phyloP scores from a whole-genome alignment of 768 basidiomycete genomes.

The Mycena alexandri region DNA sequence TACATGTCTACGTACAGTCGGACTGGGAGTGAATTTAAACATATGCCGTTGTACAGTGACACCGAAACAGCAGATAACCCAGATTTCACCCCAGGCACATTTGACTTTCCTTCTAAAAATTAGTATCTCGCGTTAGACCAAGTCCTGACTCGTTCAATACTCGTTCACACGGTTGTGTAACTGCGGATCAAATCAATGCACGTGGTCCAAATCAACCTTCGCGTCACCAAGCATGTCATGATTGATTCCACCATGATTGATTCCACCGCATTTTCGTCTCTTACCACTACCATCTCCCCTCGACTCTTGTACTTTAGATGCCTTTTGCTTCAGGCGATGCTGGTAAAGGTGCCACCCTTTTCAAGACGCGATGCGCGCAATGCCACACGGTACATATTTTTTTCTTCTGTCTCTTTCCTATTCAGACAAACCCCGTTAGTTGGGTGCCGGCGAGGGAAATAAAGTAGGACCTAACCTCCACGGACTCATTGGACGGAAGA shows the following conservation, averaged over 20 bases:
- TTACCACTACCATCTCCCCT: neutral
- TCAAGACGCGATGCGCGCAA: conserved; percentile 96
- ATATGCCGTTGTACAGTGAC: no score
- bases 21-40: no score
- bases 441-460: conserved; percentile 80
- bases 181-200: no score
- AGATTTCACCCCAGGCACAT: no score
- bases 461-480: conserved; percentile 97
- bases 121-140: no score
- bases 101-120: no score
- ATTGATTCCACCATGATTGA: conserved; percentile 3
- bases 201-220: no score
- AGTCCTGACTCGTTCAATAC: no score
- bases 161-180: no score
- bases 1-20: no score
- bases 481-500: conserved; percentile 88
- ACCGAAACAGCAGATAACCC: no score
- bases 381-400: conserved; percentile 78
- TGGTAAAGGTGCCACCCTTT: conserved; percentile 91
- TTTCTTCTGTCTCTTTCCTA: neutral
- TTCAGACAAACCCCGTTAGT: conserved; percentile 1
- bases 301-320: neutral
- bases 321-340: conserved; percentile 73
- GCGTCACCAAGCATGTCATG: neutral
- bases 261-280: neutral